Conservation (phyloP, 2,329 filamentous ascomycete genomes). For the Colletotrichum truncatum region DNA sequence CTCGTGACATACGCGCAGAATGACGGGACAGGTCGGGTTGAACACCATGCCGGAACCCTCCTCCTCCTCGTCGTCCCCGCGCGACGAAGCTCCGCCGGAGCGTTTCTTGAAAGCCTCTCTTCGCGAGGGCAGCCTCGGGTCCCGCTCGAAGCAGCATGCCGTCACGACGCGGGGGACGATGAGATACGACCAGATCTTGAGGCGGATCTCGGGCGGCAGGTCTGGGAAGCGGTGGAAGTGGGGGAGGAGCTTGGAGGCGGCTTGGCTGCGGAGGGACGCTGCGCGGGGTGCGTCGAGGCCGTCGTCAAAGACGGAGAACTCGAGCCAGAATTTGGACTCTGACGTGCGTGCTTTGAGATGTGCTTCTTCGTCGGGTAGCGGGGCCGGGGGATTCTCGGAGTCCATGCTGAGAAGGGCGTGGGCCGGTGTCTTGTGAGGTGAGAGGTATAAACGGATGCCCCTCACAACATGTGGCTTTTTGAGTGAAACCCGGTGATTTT, state of each 20-base stretch:
- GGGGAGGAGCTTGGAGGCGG: slow-evolving; percentile 39
- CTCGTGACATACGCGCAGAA: slow-evolving; percentile 56
- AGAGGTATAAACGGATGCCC: no score
- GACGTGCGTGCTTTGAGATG: slow-evolving; percentile 17
- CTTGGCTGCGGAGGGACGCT: background rate
- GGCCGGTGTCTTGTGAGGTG: background rate
- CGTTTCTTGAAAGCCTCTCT: slow-evolving; percentile 23
- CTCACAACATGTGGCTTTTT: no score
- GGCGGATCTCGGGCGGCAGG: slow-evolving; percentile 58
- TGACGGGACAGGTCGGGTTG: slow-evolving; percentile 45
- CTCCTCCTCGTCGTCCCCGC: slow-evolving; percentile 19
- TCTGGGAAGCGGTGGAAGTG: slow-evolving; percentile 47
- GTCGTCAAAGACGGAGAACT: slow-evolving; percentile 55
- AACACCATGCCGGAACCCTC: slow-evolving; percentile 33
- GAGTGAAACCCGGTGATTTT: no score
- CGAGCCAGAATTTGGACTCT: slow-evolving; percentile 51
- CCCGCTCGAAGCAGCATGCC: slow-evolving; percentile 50
- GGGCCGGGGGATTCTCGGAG: background rate
- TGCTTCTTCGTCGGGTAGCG: slow-evolving; percentile 5
- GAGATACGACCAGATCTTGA: slow-evolving; percentile 56
- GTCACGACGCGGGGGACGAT: slow-evolving; percentile 55
- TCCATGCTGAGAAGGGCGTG: background rate
- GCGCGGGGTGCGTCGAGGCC: slow-evolving; percentile 39
- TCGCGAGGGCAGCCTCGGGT: slow-evolving; percentile 38
- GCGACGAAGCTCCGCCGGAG: slow-evolving; percentile 30